Base-by-base conservation (phyloP, 2,329 filamentous ascomycete species). In the Aspergillus sp. region DNA sequence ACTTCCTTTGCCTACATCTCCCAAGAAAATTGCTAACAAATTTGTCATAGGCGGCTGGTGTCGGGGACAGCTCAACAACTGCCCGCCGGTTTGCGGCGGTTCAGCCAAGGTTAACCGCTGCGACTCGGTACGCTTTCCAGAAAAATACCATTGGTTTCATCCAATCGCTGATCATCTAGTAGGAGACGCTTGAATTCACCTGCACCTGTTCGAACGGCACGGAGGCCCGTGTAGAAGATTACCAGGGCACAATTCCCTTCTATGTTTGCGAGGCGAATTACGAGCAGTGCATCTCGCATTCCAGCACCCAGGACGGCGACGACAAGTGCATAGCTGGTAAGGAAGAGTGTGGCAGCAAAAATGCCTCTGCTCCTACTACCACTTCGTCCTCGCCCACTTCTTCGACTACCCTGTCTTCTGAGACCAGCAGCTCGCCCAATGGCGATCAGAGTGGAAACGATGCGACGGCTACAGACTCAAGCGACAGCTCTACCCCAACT, bases 191-290 rank as follows among this genome's bases (percentile, higher is more conserved):
- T 58, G 71, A 71, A 34, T 88, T 78, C 76, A 77, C 68, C 56
- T 89, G 86, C 74, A 75, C 76, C 50, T 89, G 86, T 78, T 62
- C 67, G 62, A 82, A 85, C 69, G 81, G 80, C 62, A 80, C 78
- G 42, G 69, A 71, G 7, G 84, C 84, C 63, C 80, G 85, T 67
- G 78, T 86, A 64, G 70, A 75, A 59, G 74, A 78, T 64, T 89
- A 86, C 74, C 64, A 73, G 53, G 75, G 83, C 71, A 85, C 84
- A 22, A 75, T 89, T 48, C 85, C 85, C 42, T 84, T 78, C 73
- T 86, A 78, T 71, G 79, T 85, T 71, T 89, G 86, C 76, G 68
- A 80, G 66, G 74, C 73, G 61, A 82, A 79, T 74, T 83, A 73
- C 67, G 64, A 62, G 22, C 76, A 81, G 64, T 83, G 81, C 67